phyloP scores from a whole-genome alignment of 2,329 filamentous ascomycete genomes.

The Fusarium begoniae region DNA sequence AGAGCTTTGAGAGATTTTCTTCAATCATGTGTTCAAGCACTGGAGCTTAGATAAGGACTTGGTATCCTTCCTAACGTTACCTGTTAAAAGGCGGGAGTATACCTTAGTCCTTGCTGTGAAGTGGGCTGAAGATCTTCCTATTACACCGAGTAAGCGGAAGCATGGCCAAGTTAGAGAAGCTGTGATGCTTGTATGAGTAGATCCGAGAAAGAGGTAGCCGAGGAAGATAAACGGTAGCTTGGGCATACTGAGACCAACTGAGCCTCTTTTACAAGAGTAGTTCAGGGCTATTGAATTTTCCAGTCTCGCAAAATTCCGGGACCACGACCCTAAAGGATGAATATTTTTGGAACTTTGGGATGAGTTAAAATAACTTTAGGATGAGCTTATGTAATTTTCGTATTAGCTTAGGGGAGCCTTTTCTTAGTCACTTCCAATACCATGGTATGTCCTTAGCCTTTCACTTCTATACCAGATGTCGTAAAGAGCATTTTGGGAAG shows the following conservation, averaged over 20 bases:
- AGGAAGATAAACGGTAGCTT: neutral
- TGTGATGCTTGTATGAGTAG: neutral
- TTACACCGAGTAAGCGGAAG: neutral
- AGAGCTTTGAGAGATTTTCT: neutral
- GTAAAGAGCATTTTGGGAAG: neutral
- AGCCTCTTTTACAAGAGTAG: neutral
- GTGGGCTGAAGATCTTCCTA: neutral
- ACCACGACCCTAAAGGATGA: neutral
- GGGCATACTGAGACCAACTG: neutral
- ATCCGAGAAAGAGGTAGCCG: neutral
- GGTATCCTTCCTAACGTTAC: neutral
- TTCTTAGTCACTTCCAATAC: neutral
- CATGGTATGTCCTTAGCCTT: neutral
- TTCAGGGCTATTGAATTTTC: neutral
- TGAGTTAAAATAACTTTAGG: neutral
- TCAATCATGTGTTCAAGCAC: neutral
- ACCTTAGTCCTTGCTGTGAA: neutral
- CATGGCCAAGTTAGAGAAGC: neutral
- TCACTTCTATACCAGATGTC: neutral
- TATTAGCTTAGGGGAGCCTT: neutral
- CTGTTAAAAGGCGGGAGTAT: neutral
- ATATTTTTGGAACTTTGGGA: neutral
- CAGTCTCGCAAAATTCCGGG: neutral
- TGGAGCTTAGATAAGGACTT: neutral
- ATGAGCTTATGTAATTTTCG: neutral